These are phyloP conservation scores for Blumeria graminis DNA, from an alignment of 2,329 filamentous ascomycete species.

Conservation along the genomic window DNA sequence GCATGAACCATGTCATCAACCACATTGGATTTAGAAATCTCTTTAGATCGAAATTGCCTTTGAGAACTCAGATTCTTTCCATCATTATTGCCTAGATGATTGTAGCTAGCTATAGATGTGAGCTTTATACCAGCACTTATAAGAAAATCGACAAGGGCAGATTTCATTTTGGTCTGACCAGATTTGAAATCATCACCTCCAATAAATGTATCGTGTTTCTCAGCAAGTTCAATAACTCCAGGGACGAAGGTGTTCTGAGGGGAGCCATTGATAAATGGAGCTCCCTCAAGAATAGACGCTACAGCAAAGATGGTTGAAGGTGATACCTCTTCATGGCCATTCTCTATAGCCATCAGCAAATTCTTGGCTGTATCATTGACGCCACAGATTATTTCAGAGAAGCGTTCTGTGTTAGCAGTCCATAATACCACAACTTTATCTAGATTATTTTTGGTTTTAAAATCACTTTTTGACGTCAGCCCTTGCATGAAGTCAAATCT, in stretches of 20 bases:
- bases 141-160: slow-evolving; percentile 89
- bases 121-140: slow-evolving; percentile 98
- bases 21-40: slow-evolving; percentile 98
- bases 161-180: slow-evolving; percentile 99
- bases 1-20: slow-evolving; percentile 99
- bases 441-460: slow-evolving; percentile 63
- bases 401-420: slow-evolving; percentile 98
- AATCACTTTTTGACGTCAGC: slow-evolving; percentile 30
- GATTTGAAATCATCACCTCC: slow-evolving; percentile 99
- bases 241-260: slow-evolving; percentile 98
- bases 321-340: slow-evolving; percentile 72
- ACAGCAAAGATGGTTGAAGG: slow-evolving; percentile 93
- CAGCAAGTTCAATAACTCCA: slow-evolving; percentile 69
- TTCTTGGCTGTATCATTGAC: slow-evolving; percentile 96
- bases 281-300: slow-evolving; percentile 69
- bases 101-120: slow-evolving; percentile 96
- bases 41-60: slow-evolving; percentile 97
- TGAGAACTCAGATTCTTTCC: slow-evolving; percentile 96
- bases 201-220: slow-evolving; percentile 70
- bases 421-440: slow-evolving; percentile 96
- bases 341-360: slow-evolving; percentile 65
- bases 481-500: no score
- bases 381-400: slow-evolving; percentile 63
- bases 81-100: slow-evolving; percentile 98
- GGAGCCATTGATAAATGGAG: slow-evolving; percentile 96